Conservation (phyloP, 2,329 filamentous ascomycete species). For the Colletotrichum sp. region DNA sequence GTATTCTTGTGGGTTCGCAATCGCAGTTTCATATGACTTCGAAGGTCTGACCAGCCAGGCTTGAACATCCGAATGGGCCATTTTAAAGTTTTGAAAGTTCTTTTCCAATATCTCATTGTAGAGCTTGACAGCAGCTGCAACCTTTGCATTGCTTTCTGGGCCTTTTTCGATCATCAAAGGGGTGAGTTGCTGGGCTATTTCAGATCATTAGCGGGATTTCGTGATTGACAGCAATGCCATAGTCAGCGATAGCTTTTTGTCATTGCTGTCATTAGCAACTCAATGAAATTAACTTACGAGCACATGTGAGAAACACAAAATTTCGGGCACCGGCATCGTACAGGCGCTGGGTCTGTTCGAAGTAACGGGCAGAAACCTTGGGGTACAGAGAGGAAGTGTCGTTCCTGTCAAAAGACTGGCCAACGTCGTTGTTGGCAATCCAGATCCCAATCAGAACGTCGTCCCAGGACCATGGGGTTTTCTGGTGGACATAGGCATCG, state of each 20-base stretch:
- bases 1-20: conserved; percentile 55
- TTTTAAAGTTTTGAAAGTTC: conserved; percentile 32
- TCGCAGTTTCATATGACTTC: conserved; percentile 52
- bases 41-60: conserved; percentile 59
- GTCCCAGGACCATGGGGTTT: not conserved
- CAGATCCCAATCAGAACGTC: conserved; percentile 49
- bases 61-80: conserved; percentile 42
- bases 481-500: not conserved
- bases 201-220: not conserved
- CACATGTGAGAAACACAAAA: conserved; percentile 58
- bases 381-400: conserved; percentile 36
- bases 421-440: conserved; percentile 62
- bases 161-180: conserved; percentile 62
- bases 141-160: conserved; percentile 42
- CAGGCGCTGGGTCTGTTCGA: conserved; percentile 47
- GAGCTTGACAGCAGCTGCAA: conserved; percentile 30
- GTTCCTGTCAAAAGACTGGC: conserved; percentile 44
- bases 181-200: conserved; percentile 33
- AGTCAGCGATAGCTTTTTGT: not conserved
- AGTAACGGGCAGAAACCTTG: conserved; percentile 46
- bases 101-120: conserved; percentile 50
- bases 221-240: not conserved
- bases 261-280: not conserved
- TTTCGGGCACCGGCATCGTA: conserved; percentile 59
- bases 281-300: not conserved